phyloP scores from a whole-genome alignment of 192 early-diverging fungal genomes.

The Phlyctochytrium bullatum region DNA sequence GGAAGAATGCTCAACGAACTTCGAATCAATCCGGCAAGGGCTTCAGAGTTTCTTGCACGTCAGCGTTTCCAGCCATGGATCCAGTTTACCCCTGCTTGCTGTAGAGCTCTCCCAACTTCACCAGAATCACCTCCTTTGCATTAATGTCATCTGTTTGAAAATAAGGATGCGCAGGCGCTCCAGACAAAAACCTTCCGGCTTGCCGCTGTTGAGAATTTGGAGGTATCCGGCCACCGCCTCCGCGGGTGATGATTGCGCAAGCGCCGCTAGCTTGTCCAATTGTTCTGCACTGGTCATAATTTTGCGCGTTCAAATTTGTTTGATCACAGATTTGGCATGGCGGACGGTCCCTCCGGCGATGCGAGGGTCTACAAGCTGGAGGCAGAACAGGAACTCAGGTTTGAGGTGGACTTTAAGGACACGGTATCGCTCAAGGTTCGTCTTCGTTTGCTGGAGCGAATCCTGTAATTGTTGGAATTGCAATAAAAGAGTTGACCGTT shows the following conservation, averaged over 20 bases:
- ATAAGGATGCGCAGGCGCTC: too few relatives aligned
- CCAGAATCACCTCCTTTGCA: slow-evolving; percentile 62
- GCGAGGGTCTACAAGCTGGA: slow-evolving; percentile 41
- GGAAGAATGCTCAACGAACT: slow-evolving; percentile 75
- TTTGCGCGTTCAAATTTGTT: slow-evolving; percentile 24
- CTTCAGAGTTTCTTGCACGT: slow-evolving; percentile 61
- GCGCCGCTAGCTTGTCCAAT: slow-evolving; percentile 58
- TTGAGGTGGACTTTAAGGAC: slow-evolving; percentile 78
- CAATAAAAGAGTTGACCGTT: background rate
- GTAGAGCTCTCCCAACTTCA: slow-evolving; percentile 75
- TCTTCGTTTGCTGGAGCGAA: background rate
- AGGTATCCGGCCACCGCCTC: slow-evolving; percentile 66
- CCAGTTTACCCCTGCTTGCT: slow-evolving; percentile 56
- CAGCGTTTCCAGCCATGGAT: background rate
- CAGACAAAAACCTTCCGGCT: background rate
- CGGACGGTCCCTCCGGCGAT: background rate
- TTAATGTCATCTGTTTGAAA: background rate
- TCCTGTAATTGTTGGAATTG: background rate
- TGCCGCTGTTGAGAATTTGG: slow-evolving; percentile 42
- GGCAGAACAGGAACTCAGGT: slow-evolving; percentile 84
- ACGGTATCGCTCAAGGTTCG: slow-evolving; percentile 68
- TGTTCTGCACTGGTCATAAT: slow-evolving; percentile 48
- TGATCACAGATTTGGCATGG: background rate
- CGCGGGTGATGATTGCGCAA: slow-evolving; percentile 53
- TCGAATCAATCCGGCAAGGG: slow-evolving; percentile 79